Conservation (phyloP, 2,329 filamentous ascomycete genomes). For the Penicillium frequentans region DNA sequence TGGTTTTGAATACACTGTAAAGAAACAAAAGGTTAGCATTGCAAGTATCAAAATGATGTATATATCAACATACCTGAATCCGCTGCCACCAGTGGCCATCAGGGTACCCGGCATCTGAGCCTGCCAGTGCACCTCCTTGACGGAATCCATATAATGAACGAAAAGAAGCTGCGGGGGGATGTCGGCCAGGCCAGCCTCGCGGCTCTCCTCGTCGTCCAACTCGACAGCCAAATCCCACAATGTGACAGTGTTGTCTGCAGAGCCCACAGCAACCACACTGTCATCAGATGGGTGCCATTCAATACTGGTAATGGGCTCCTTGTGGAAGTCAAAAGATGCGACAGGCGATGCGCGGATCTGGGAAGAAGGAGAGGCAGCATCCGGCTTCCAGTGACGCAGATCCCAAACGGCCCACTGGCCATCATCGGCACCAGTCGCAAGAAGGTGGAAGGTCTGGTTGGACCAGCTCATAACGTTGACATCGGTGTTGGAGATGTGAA, state of each 20-base stretch:
- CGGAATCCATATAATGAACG: conserved; percentile 92
- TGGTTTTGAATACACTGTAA: conserved; percentile 73
- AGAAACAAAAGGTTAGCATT: conserved; percentile 17
- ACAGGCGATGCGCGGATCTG: conserved; percentile 69
- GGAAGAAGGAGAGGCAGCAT: conserved; percentile 47
- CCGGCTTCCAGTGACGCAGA: conserved; percentile 86
- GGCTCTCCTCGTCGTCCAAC: conserved; percentile 94
- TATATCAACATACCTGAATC: conserved; percentile 60
- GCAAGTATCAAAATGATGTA: neutral
- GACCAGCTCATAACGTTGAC: conserved; percentile 99
- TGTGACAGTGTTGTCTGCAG: conserved; percentile 90
- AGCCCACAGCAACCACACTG: conserved; percentile 88
- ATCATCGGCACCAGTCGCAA: conserved; percentile 90
- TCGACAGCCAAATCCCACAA: conserved; percentile 97
- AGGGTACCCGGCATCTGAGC: conserved; percentile 88
- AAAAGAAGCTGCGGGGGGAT: conserved; percentile 94
- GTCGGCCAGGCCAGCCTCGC: conserved; percentile 80
- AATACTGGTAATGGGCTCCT: conserved; percentile 90
- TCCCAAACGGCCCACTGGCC: conserved; percentile 97
- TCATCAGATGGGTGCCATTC: conserved; percentile 99
- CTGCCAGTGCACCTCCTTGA: conserved; percentile 97
- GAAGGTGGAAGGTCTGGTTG: conserved; percentile 78
- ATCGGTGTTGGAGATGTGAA: conserved; percentile 79
- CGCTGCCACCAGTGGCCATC: conserved; percentile 84
- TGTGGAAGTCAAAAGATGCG: conserved; percentile 94